These are phyloP conservation scores for Phytomonas serpens DNA, from an alignment of 208 protist species.

Conservation along the genomic window DNA sequence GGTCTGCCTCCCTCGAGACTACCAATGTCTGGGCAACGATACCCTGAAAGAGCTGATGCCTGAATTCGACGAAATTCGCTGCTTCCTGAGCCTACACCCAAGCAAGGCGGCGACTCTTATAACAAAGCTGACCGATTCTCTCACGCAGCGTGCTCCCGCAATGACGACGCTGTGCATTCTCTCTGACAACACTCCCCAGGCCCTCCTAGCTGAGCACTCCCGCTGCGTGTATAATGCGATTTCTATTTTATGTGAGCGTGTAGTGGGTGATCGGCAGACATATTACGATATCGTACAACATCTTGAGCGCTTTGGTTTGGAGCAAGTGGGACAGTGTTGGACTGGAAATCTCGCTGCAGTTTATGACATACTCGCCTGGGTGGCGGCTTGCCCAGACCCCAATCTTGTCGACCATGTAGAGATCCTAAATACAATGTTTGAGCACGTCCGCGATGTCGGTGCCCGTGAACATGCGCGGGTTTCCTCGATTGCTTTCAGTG, in stretches of 20 bases:
- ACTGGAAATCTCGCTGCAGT: constrained; percentile 58
- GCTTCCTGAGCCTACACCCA: neutral
- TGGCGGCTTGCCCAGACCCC: constrained; percentile 17
- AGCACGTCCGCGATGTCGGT: constrained; percentile 56
- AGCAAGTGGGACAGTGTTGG: constrained; percentile 69
- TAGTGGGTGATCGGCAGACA: neutral
- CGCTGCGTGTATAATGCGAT: neutral
- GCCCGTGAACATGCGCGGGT: constrained; percentile 48
- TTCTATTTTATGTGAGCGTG: neutral
- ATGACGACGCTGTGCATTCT: neutral
- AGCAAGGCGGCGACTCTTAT: neutral
- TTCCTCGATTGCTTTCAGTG: constrained; percentile 44
- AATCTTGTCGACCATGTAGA: constrained; percentile 23
- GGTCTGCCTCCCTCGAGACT: neutral
- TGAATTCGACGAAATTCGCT: neutral
- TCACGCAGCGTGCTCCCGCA: neutral
- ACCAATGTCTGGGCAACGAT: constrained; percentile 11
- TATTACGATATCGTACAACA: constrained; percentile 14
- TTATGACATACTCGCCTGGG: constrained; percentile 66
- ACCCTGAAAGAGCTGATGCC: neutral
- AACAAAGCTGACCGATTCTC: neutral
- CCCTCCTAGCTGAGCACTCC: neutral
- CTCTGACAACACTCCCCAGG: neutral
- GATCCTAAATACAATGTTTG: constrained; percentile 50
- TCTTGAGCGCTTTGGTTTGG: constrained; percentile 41